Base-by-base conservation (phyloP, 108 stramenopile genomes). In the Fragilaria crotonensis region DNA sequence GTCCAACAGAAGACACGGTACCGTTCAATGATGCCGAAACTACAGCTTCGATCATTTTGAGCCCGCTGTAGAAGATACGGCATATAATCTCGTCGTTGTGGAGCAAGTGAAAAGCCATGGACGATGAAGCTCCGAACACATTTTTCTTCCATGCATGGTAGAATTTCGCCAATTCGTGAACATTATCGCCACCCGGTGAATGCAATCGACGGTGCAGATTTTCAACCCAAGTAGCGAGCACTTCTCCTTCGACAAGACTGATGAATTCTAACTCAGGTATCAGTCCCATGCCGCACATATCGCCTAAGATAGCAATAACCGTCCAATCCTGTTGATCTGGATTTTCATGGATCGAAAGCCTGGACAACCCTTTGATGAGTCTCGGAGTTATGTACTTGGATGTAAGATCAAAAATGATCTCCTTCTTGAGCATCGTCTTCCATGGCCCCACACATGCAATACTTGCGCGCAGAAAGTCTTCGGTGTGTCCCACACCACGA, bases 191-290 rank as follows among this genome's bases (percentile, higher is more conserved):
- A 36, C 29, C 19, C 14, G 33, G 54, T 25, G 60, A 63, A 45
- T 48, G 45, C 49, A 73, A 45, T 28, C 54, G 55, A 29, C 5
- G 33, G 27, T 81, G 50, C 41, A 87, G 57, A 4, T 29, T 46
- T 18, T 50, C 25, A 1, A 74, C 67, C 84, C 85, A 89, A 0
- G 33, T 48, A 9, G 60, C 48, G 27, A 93, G 47, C 18, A 89
- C 41, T 52, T 87, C 83, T 46, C 80, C 85, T 60, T 93, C 91
- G 18, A 93, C 48, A 14, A 89, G 44, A 56, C 75, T 81, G 58
- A 89, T 54, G 68, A 87, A 80, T 25, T 85, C 83, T 52, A 66
- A 60, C 26, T 67, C 54, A 0, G 83, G 75, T 46, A 92, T 56
- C 29, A 92, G 57, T 0, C 71, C 67, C 4, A 27, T 2, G 7